Percentiles rank a stretch among this genome's conserved stretches.
phyloP scores from a whole-genome alignment of 2,329 filamentous ascomycete species.

The Leptographium wingfieldii region DNA sequence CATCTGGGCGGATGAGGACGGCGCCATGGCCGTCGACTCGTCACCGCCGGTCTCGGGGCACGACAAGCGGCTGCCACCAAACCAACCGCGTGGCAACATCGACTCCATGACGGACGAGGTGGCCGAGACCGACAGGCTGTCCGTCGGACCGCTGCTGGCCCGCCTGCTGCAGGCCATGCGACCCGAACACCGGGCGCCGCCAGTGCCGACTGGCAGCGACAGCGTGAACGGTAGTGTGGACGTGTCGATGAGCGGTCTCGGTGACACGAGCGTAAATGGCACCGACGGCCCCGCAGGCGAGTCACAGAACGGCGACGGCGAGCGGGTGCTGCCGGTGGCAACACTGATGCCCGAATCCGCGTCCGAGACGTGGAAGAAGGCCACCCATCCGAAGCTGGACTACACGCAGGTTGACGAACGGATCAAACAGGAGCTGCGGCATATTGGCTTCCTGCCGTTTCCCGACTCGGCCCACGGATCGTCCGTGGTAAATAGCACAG shows the following conservation, averaged over 20 bases:
- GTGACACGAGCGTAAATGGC: not conserved
- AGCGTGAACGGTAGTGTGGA: slow-evolving; percentile 41
- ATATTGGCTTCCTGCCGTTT: slow-evolving; percentile 71
- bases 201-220: slow-evolving; percentile 41
- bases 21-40: slow-evolving; percentile 59
- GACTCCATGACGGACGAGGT: slow-evolving; percentile 78
- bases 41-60: slow-evolving; percentile 28
- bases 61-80: slow-evolving; percentile 57
- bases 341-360: slow-evolving; percentile 69
- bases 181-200: slow-evolving; percentile 52
- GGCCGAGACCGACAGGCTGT: slow-evolving; percentile 81
- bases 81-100: slow-evolving; percentile 73
- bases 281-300: slow-evolving; percentile 16
- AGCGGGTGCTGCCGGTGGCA: slow-evolving; percentile 48
- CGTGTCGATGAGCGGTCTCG: not conserved
- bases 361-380: slow-evolving; percentile 66
- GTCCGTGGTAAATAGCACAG: slow-evolving; percentile 14
- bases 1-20: slow-evolving; percentile 90
- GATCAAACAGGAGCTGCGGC: slow-evolving; percentile 77
- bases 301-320: slow-evolving; percentile 32
- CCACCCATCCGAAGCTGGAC: slow-evolving; percentile 63
- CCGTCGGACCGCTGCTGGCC: slow-evolving; percentile 72
- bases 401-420: slow-evolving; percentile 82
- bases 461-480: slow-evolving; percentile 13
- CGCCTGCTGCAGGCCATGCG: slow-evolving; percentile 71